A percentile compares a stretch with the other conserved stretches of the same genome.
Conservation (phyloP, 257 asterid species). For the Capsicum chinense region DNA sequence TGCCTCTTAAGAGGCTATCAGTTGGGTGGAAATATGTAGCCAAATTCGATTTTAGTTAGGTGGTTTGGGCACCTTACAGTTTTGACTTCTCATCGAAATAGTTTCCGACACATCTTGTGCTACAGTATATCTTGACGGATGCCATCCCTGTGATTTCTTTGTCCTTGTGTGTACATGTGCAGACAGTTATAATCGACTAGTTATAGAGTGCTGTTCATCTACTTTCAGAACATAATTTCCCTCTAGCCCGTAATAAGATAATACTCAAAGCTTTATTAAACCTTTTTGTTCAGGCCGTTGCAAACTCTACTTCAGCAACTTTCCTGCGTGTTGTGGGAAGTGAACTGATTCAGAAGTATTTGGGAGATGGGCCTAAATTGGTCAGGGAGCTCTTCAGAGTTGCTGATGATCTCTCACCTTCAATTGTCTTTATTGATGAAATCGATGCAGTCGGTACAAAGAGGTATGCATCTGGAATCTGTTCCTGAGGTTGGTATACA, state of each 20-base stretch:
- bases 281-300: constrained; percentile 73
- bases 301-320: constrained; percentile 97
- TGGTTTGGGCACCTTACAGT: not conserved
- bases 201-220: not conserved
- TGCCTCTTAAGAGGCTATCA: not conserved
- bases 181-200: not conserved
- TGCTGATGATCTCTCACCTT: constrained; percentile 98
- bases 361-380: constrained; percentile 98
- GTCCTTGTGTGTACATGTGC: not conserved
- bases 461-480: constrained; percentile 51
- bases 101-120: constrained; percentile 10
- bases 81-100: not conserved
- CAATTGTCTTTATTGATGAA: constrained; percentile 95
- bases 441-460: constrained; percentile 95
- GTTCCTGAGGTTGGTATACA: constrained; percentile 23
- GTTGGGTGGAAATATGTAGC: not conserved
- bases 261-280: not conserved
- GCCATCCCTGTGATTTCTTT: not conserved
- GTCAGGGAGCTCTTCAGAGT: constrained; percentile 97
- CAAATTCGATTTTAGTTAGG: not conserved
- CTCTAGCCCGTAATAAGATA: not conserved
- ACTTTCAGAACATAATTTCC: not conserved
- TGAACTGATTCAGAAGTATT: constrained; percentile 88
- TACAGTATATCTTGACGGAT: not conserved
- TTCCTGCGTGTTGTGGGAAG: constrained; percentile 98